These are phyloP conservation scores for Copromyces sp. DNA, from an alignment of 495 filamentous ascomycete genomes.

Conservation along the genomic window DNA sequence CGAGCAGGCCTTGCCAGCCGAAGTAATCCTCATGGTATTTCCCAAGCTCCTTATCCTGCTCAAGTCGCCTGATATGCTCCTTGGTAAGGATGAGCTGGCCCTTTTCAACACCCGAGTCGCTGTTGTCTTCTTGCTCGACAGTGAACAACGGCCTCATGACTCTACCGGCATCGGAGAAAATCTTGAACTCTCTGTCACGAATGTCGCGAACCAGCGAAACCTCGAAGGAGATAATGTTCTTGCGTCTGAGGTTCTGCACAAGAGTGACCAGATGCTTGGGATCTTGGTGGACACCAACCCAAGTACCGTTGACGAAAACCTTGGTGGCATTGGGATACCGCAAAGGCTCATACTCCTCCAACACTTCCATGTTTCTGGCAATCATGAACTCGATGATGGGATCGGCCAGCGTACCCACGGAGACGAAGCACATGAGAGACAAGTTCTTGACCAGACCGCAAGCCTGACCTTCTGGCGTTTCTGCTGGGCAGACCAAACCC, in stretches of 20 bases:
- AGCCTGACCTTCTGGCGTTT: constrained; percentile 97
- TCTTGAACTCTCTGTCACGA: constrained; percentile 93
- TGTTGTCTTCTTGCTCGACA: constrained; percentile 58
- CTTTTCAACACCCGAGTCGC: constrained; percentile 53
- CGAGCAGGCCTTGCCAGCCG: constrained; percentile 79
- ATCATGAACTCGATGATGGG: constrained; percentile 94
- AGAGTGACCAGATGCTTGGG: constrained; percentile 68
- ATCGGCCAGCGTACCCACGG: constrained; percentile 78
- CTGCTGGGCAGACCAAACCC: constrained; percentile 94
- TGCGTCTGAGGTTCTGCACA: constrained; percentile 66
- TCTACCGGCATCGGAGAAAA: constrained; percentile 93
- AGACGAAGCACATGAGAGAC: constrained; percentile 96
- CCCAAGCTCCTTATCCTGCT: constrained; percentile 44
- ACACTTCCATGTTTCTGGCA: constrained; percentile 83
- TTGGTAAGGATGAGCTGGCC: constrained; percentile 77
- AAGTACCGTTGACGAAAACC: constrained; percentile 94
- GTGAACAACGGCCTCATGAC: constrained; percentile 90
- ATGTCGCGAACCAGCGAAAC: constrained; percentile 92
- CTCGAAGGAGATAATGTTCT: constrained; percentile 70
- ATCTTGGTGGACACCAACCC: constrained; percentile 86
- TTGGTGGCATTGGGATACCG: constrained; percentile 88
- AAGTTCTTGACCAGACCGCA: constrained; percentile 98
- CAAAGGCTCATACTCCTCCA: constrained; percentile 91
- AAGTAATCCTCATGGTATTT: constrained; percentile 53
- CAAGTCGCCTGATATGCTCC: constrained; percentile 61